Evolutionary conservation across 352 stramenopile genomes (phyloP).

Genomic region (Elongisporangium prolatum): DNA sequence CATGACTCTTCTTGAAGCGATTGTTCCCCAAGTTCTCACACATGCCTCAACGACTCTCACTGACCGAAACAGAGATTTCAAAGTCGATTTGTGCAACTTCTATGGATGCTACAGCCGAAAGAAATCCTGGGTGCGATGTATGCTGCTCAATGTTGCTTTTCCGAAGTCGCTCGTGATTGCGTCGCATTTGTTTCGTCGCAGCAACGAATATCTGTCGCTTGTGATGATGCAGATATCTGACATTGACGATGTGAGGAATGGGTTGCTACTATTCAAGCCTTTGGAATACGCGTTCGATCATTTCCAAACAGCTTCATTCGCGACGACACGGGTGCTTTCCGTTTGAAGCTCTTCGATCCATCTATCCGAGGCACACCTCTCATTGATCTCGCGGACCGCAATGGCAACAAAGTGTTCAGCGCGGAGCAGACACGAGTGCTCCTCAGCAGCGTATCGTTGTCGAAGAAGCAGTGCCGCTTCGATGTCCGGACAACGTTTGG

Average conservation of each 20-base stretch:
- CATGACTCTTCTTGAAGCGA: conserved; percentile 10
- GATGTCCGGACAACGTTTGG: too few species aligned
- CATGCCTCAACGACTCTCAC: conserved; percentile 8
- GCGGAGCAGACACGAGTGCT: too few species aligned
- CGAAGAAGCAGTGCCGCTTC: too few species aligned
- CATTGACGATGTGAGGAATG: conserved; percentile 23
- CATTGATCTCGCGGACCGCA: too few species aligned
- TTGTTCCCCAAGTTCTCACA: conserved; percentile 11
- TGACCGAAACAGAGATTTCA: conserved; percentile 8
- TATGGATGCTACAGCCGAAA: conserved; percentile 17
- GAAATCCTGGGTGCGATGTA: conserved; percentile 14
- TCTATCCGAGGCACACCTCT: too few species aligned
- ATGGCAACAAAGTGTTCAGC: too few species aligned
- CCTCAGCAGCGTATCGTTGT: too few species aligned
- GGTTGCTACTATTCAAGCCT: conserved; percentile 18
- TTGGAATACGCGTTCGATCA: conserved; percentile 11
- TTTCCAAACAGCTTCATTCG: conserved; percentile 4
- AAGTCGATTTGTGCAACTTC: conserved; percentile 12
- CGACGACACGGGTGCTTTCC: too few species aligned
- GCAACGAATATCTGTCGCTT: conserved; percentile 13
- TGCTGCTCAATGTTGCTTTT: conserved; percentile 17
- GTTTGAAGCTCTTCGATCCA: too few species aligned
- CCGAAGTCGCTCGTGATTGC: conserved; percentile 12
- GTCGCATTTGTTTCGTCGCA: conserved; percentile 20
- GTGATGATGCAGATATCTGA: conserved; percentile 23